Percentiles rank a stretch among this genome's conserved stretches.
Conservation (phyloP, 495 filamentous ascomycete species). For the Tuber calosporum region DNA sequence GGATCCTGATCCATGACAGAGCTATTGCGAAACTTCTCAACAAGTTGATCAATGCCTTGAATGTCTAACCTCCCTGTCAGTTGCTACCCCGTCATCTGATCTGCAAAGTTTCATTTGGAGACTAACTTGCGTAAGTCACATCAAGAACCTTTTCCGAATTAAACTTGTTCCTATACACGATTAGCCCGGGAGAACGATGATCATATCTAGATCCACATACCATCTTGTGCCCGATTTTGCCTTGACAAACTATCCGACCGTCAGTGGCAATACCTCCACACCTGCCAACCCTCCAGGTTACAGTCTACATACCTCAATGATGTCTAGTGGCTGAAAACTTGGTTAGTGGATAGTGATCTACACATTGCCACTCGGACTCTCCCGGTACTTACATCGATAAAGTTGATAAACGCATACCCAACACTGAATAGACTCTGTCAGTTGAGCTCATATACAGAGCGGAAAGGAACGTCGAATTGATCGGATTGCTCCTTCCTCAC, state of each 20-base stretch:
- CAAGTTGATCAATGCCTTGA: conserved; percentile 80
- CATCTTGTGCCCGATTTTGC: conserved; percentile 65
- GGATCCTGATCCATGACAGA: conserved; percentile 82
- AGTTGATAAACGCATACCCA: conserved; percentile 97
- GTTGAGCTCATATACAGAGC: background rate
- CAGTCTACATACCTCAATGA: conserved; percentile 55
- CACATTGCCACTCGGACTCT: background rate
- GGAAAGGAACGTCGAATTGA: background rate
- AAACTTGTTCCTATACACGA: conserved; percentile 59
- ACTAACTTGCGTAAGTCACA: conserved; percentile 87
- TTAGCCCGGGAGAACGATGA: background rate
- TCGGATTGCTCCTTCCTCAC: conserved; percentile 35
- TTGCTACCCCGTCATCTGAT: background rate
- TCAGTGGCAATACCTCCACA: conserved; percentile 40
- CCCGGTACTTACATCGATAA: conserved; percentile 59
- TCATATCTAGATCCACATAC: conserved; percentile 43
- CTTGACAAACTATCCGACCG: conserved; percentile 59
- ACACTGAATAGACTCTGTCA: conserved; percentile 53
- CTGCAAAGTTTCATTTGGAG: background rate
- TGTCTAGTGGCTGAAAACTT: conserved; percentile 56
- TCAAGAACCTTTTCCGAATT: conserved; percentile 80
- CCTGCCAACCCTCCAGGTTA: background rate
- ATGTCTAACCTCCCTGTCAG: conserved; percentile 54
- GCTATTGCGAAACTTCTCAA: conserved; percentile 93
- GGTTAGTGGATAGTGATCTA: conserved; percentile 39